These are phyloP conservation scores for Lunularia cruciata DNA, from an alignment of 225 moss, liverwort and hornwort genomes.

Conservation along the genomic window DNA sequence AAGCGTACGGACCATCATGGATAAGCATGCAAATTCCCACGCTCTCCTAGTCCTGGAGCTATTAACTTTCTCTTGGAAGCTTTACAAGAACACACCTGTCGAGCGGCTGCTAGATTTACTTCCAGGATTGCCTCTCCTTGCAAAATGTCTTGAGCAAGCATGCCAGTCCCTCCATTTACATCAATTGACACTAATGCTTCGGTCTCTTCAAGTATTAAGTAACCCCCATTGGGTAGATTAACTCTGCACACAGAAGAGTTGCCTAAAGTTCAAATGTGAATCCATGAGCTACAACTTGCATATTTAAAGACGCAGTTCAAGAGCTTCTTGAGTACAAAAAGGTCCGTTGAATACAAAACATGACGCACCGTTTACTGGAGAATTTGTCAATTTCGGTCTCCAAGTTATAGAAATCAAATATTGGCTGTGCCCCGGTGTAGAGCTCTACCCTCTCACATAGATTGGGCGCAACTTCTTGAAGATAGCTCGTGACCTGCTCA, in stretches of 20 bases:
- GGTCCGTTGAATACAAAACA: background rate
- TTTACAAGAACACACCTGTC: constrained; percentile 51
- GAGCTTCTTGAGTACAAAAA: background rate
- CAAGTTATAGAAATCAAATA: constrained; percentile 81
- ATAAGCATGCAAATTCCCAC: background rate
- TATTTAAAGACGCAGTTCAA: too few species aligned
- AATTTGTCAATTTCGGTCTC: constrained; percentile 85
- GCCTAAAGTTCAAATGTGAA: too few species aligned
- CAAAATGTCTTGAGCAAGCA: constrained; percentile 70
- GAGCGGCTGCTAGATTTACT: constrained; percentile 88
- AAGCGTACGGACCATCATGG: background rate
- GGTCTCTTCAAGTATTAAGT: constrained; percentile 88
- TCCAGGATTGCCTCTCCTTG: constrained; percentile 81
- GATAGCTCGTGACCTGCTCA: constrained; percentile 57
- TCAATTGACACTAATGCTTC: constrained; percentile 95
- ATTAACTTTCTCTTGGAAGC: background rate
- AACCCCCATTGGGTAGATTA: constrained; percentile 83
- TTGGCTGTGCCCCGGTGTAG: constrained; percentile 73
- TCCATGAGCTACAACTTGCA: too few species aligned
- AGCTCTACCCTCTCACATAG: constrained; percentile 81
- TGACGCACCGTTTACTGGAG: constrained; percentile 58
- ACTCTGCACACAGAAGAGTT: constrained; percentile 53
- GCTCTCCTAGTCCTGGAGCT: background rate
- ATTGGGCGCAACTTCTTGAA: constrained; percentile 93
- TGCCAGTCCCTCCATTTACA: constrained; percentile 89